These are phyloP conservation scores for Aspergillus sp. DNA, from an alignment of 2,329 filamentous ascomycete species.

Conservation along the genomic window DNA sequence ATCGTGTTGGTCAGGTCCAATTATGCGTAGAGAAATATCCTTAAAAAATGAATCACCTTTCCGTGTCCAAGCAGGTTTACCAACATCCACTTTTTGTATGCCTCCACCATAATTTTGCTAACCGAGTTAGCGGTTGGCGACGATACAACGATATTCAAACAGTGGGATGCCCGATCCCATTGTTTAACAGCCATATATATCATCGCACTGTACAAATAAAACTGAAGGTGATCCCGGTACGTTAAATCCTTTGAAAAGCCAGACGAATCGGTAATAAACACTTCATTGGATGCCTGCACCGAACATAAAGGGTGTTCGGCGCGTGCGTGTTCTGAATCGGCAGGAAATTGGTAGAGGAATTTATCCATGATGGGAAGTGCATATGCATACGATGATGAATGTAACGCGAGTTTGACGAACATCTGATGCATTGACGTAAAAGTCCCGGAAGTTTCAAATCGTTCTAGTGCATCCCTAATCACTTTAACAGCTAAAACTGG, in stretches of 20 bases:
- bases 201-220: slow-evolving; percentile 65
- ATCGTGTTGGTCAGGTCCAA: slow-evolving; percentile 2
- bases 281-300: slow-evolving; percentile 29
- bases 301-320: slow-evolving; percentile 30
- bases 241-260: slow-evolving; percentile 42
- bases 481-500: slow-evolving; percentile 40
- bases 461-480: slow-evolving; percentile 45
- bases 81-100: slow-evolving; percentile 89
- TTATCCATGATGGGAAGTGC: slow-evolving; percentile 43
- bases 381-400: slow-evolving; percentile 38
- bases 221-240: slow-evolving; percentile 56
- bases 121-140: slow-evolving; percentile 64
- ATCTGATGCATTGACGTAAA: slow-evolving; percentile 46
- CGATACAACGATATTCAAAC: slow-evolving; percentile 65
- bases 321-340: slow-evolving; percentile 23
- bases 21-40: no score
- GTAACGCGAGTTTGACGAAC: slow-evolving; percentile 44
- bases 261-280: slow-evolving; percentile 37
- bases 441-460: slow-evolving; percentile 43
- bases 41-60: slow-evolving; percentile 39
- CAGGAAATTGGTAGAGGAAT: slow-evolving; percentile 44
- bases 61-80: slow-evolving; percentile 72
- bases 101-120: slow-evolving; percentile 80
- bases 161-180: slow-evolving; percentile 63
- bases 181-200: slow-evolving; percentile 61